Evolutionary conservation across 2,329 filamentous ascomycete genomes (phyloP).

Genomic region (Pseudogymnoascus sp.): DNA sequence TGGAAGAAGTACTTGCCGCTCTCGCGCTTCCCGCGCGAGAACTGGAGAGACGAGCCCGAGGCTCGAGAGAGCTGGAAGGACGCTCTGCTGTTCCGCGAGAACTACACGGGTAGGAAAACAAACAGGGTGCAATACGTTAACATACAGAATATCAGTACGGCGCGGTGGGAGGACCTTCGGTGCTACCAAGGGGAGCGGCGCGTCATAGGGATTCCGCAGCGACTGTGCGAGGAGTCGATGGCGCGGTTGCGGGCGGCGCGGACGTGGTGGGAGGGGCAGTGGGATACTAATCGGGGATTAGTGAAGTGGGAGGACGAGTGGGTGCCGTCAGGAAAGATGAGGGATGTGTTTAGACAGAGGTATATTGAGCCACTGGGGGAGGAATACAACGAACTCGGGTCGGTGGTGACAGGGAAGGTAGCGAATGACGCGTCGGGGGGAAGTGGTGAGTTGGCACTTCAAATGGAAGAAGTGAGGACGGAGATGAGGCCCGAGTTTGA

Average conservation of each 20-base stretch:
- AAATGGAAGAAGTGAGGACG: constrained; percentile 47
- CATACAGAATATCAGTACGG: not conserved
- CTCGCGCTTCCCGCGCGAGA: not conserved
- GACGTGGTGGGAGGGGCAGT: not conserved
- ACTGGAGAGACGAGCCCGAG: not conserved
- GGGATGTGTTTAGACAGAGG: not conserved
- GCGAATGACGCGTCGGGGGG: not conserved
- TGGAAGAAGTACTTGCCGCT: not conserved
- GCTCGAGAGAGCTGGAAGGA: not conserved
- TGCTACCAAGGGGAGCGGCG: not conserved
- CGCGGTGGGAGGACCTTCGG: not conserved
- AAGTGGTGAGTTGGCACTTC: not conserved
- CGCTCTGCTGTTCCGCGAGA: not conserved
- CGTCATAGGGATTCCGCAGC: not conserved
- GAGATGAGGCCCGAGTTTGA: constrained; percentile 62
- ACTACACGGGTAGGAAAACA: not conserved
- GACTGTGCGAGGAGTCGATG: not conserved
- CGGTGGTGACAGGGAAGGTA: not conserved
- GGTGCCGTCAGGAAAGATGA: not conserved
- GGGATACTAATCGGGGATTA: not conserved
- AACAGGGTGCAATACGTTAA: not conserved
- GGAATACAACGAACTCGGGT: not conserved
- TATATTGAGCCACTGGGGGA: not conserved
- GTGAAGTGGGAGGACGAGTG: not conserved
- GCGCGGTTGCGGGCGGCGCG: not conserved